Evolutionary conservation across 2,329 filamentous ascomycete species (phyloP).

Genomic region (Fusarium sp.): DNA sequence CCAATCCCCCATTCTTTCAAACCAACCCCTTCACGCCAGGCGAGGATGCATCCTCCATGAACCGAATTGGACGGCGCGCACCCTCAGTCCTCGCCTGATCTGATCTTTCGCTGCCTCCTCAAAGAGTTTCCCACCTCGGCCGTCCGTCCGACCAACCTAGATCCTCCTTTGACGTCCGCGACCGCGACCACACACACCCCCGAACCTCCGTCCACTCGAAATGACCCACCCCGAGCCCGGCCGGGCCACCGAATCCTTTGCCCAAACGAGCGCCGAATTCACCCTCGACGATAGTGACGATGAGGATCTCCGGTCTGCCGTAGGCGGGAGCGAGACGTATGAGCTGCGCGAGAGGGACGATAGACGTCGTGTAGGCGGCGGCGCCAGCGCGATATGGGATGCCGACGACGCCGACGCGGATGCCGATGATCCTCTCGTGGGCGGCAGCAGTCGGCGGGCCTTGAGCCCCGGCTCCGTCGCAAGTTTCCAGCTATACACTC

Average conservation of each 20-base stretch:
- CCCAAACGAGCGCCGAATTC: conserved; percentile 53
- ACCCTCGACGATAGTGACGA: conserved; percentile 50
- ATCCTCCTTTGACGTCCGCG: background rate
- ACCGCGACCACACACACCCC: background rate
- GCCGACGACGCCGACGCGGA: conserved; percentile 32
- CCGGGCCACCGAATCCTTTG: conserved; percentile 48
- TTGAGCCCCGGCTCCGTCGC: conserved; percentile 47
- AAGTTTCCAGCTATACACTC: conserved; percentile 58
- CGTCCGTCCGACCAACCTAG: background rate
- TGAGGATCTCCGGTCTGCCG: conserved; percentile 47
- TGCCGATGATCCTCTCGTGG: conserved; percentile 37
- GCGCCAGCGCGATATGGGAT: conserved; percentile 30
- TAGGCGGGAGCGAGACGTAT: conserved; percentile 47
- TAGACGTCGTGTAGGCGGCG: conserved; percentile 8
- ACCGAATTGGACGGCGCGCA: conserved; percentile 21
- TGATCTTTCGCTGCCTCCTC: background rate
- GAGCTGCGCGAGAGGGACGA: conserved; percentile 43
- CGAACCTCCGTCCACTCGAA: conserved; percentile 6
- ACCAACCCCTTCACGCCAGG: background rate
- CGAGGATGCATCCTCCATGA: conserved; percentile 20
- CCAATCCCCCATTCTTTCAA: background rate
- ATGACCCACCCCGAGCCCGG: conserved; percentile 40
- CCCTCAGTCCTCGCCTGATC: background rate
- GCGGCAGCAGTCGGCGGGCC: conserved; percentile 23
- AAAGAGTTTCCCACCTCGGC: background rate